A percentile compares a stretch with the other conserved stretches of the same genome.
Conservation (phyloP, 257 asterid species). For the Ilex asprella region DNA sequence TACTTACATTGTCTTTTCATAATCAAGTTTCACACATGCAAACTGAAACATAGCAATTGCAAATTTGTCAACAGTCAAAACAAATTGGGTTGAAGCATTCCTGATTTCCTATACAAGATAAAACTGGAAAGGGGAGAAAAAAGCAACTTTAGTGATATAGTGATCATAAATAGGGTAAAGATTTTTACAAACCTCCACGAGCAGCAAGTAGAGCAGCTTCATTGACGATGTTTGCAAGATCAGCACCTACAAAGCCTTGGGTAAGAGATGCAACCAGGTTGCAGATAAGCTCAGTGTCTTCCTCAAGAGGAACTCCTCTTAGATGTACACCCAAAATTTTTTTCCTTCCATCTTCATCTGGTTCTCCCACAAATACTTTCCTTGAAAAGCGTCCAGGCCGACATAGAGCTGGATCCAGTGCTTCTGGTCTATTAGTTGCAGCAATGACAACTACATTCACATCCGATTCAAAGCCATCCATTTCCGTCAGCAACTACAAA, state of each 20-base stretch:
- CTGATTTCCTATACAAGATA: too few species aligned
- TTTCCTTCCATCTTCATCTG: conserved; percentile 87
- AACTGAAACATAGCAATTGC: too few species aligned
- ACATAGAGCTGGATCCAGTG: conserved; percentile 91
- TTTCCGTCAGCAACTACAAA: conserved; percentile 91
- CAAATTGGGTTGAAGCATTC: too few species aligned
- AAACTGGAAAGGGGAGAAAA: too few species aligned
- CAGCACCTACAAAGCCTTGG: conserved; percentile 88
- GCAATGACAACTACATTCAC: conserved; percentile 73
- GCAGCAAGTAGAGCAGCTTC: conserved; percentile 96
- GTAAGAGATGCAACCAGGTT: conserved; percentile 84
- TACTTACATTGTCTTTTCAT: too few species aligned
- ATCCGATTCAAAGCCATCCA: conserved; percentile 91
- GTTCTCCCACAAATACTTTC: conserved; percentile 93
- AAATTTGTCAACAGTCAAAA: too few species aligned
- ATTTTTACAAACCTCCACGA: conserved; percentile 67
- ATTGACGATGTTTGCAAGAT: conserved; percentile 89
- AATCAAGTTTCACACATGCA: too few species aligned
- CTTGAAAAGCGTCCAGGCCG: conserved; percentile 98
- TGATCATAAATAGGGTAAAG: not conserved
- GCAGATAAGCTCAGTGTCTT: conserved; percentile 66
- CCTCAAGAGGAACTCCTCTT: conserved; percentile 91
- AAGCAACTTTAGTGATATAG: too few species aligned
- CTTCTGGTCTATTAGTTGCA: conserved; percentile 97
- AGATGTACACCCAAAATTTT: conserved; percentile 83